Conservation (phyloP, 441 rosid genomes). For the Daphne laureola region DNA sequence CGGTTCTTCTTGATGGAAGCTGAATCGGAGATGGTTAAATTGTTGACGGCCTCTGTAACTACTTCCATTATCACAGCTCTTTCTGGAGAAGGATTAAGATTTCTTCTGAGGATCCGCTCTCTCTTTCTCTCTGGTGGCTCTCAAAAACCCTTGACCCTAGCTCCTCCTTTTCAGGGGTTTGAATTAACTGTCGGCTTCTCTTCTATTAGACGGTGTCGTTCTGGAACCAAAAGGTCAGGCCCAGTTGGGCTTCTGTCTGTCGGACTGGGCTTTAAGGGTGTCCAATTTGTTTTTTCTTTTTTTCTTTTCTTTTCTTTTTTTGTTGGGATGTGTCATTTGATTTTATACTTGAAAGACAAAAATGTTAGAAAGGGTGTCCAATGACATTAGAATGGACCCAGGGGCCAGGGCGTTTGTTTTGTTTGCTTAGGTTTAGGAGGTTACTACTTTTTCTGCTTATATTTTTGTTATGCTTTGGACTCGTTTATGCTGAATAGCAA, state of each 20-base stretch:
- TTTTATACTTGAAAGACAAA: too few species aligned
- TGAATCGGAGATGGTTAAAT: conserved; percentile 29
- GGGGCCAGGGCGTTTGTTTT: too few species aligned
- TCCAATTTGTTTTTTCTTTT: too few species aligned
- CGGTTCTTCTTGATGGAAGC: conserved; percentile 40
- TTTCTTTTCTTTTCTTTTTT: too few species aligned
- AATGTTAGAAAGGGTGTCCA: too few species aligned
- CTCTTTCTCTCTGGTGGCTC: background rate
- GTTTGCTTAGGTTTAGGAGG: too few species aligned
- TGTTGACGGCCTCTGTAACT: conserved; percentile 42
- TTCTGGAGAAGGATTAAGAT: conserved; percentile 2
- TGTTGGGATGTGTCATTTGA: too few species aligned
- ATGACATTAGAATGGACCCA: too few species aligned
- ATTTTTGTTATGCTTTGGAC: too few species aligned
- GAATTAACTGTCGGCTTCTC: background rate
- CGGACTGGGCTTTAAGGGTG: background rate
- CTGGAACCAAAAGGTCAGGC: too few species aligned
- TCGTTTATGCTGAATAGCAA: too few species aligned
- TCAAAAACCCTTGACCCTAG: conserved; percentile 13
- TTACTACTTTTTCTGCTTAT: too few species aligned
- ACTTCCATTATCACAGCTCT: conserved; percentile 33
- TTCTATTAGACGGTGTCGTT: conserved; percentile 1
- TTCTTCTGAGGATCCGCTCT: background rate
- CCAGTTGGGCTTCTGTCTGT: background rate
- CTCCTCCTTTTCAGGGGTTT: conserved; percentile 2